Evolutionary conservation across 805 yeast species (phyloP).

Genomic region (Cyberlindnera amylophila): DNA sequence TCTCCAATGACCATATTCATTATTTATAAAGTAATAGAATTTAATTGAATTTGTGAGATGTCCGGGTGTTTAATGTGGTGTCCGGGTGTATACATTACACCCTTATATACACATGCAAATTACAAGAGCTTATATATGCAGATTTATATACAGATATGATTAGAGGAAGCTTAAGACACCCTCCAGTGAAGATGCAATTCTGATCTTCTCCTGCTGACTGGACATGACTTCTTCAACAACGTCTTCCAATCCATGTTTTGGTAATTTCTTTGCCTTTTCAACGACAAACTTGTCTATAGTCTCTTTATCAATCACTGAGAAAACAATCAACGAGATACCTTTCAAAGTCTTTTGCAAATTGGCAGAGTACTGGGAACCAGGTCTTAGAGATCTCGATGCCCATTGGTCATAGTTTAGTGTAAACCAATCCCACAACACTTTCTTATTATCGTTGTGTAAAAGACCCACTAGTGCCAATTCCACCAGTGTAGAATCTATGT

Average conservation of each 20-base stretch:
- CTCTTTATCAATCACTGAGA: constrained; percentile 33
- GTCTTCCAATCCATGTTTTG: constrained; percentile 36
- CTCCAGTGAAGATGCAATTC: constrained; percentile 14
- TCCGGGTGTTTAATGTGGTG: no score
- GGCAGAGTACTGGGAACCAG: constrained; percentile 42
- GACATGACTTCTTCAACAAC: constrained; percentile 11
- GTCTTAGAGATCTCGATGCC: constrained; percentile 43
- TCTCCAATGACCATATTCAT: no score
- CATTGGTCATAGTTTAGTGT: constrained; percentile 47
- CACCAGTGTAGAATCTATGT: constrained; percentile 50
- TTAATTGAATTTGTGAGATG: no score
- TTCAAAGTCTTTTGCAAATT: constrained; percentile 43
- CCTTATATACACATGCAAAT: no score
- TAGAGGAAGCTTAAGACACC: constrained; percentile 6
- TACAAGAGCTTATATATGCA: no score
- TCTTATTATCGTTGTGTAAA: constrained; percentile 33
- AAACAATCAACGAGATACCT: constrained; percentile 33
- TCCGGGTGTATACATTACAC: no score
- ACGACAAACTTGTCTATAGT: constrained; percentile 30
- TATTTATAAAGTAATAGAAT: no score
- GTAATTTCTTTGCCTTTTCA: constrained; percentile 31
- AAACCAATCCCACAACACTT: constrained; percentile 56
- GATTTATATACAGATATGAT: no score
- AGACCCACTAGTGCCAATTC: constrained; percentile 59
- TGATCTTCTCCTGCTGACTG: constrained; percentile 15